These are phyloP conservation scores for Helminthosporium solani DNA, from an alignment of 2,329 filamentous ascomycete species.

Conservation along the genomic window DNA sequence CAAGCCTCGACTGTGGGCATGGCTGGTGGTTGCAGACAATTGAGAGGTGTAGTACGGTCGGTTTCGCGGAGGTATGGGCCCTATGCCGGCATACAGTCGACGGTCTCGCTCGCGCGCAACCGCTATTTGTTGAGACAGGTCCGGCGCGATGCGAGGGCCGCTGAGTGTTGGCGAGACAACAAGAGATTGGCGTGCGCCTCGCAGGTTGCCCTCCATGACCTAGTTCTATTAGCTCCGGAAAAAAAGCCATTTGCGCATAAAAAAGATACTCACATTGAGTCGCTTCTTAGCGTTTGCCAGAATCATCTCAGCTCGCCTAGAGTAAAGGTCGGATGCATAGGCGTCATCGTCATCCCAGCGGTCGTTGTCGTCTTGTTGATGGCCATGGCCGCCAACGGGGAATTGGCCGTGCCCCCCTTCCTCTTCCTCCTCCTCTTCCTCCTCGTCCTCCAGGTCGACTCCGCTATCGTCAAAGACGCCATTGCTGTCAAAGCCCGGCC, in stretches of 20 bases:
- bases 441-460: slow-evolving; percentile 34
- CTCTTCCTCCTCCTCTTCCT: slow-evolving; percentile 9
- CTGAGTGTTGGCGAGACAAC: slow-evolving; percentile 55
- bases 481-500: slow-evolving; percentile 41
- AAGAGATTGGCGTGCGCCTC: slow-evolving; percentile 71
- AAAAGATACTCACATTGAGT: slow-evolving; percentile 66
- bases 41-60: slow-evolving; percentile 35
- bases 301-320: slow-evolving; percentile 80
- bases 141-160: slow-evolving; percentile 35
- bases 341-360: slow-evolving; percentile 55
- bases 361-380: slow-evolving; percentile 41
- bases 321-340: slow-evolving; percentile 61
- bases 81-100: slow-evolving; percentile 38
- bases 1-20: slow-evolving; percentile 41
- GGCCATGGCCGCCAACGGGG: slow-evolving; percentile 13
- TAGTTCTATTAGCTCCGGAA: slow-evolving; percentile 44
- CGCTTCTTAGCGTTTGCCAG: slow-evolving; percentile 88
- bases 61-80: slow-evolving; percentile 37
- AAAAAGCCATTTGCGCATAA: not conserved
- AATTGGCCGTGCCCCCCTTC: slow-evolving; percentile 35
- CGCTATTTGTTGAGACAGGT: slow-evolving; percentile 36
- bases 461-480: slow-evolving; percentile 40
- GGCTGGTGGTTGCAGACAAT: slow-evolving; percentile 31
- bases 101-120: slow-evolving; percentile 39
- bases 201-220: slow-evolving; percentile 93